Base-by-base conservation (phyloP, 768 basidiomycete species). In the Phanerochaete carnosa region DNA sequence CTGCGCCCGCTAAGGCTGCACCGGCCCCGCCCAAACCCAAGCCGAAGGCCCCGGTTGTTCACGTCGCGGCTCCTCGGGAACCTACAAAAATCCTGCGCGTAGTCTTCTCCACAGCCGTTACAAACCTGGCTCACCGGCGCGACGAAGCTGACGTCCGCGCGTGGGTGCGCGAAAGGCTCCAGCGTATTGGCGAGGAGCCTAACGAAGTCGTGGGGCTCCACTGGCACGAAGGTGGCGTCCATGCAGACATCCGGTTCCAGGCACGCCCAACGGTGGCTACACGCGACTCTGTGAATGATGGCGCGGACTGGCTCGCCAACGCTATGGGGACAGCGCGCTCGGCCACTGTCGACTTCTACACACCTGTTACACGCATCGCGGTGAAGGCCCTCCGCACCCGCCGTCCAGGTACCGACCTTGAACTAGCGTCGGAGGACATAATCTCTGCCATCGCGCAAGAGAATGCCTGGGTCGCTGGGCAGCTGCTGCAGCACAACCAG, bases 181-280 rank as follows among this genome's bases (percentile, higher is more conserved):
- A 28, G 29, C 54, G 23, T 15, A n/a, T 29, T 12, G 54, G 54
- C 30, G 32, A 55, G 30, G 50, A 52, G 7, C 50, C 50, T 25
- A 52, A 52, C 50, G 50, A 52, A 25, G 53, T 55, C 35, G 55
- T 57, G 13, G 53, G 37, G 22, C 15, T 57, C 37, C 5, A 35
- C 28, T 57, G 55, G 55, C 55, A 57, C 39, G 55, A 26, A 5
- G 55, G 55, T 5, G 55, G 55, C 19, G 55, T 57, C 26, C 55
- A 57, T 39, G 39, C 23, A 12, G 53, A 55, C 53, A 35, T 55
- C 30, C 28, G 53, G 11, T 55, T 55, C 33, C 53, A 55, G 55
- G 45, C 55, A 8, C 37, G 55, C 9, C 55, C 55, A 5, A 28
- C 55, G 6, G 55, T 57, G 19, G 39, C 43, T 16, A 32, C 37